Conservation (phyloP, 352 stramenopile genomes). For the Phytophthora citricola region DNA sequence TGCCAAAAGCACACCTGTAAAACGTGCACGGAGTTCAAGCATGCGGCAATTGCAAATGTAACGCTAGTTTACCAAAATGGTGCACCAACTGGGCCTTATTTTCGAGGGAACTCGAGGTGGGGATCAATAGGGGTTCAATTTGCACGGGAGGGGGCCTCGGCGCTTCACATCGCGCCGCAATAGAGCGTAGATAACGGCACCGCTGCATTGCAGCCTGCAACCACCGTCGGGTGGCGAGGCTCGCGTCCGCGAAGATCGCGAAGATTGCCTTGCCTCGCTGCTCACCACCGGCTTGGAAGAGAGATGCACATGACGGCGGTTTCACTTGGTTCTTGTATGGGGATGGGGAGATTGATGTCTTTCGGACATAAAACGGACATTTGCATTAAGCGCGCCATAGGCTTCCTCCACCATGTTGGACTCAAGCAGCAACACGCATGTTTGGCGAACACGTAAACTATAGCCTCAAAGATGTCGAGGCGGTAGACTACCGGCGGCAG, state of each 20-base stretch:
- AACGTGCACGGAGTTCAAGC: too few relatives aligned
- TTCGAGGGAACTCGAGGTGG: background rate
- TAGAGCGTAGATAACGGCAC: background rate
- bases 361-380: slow-evolving; percentile 10
- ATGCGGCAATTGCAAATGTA: too few relatives aligned
- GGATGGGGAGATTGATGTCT: slow-evolving; percentile 21
- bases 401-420: background rate
- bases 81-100: slow-evolving; percentile 11
- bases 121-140: slow-evolving; percentile 13
- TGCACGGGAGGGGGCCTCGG: background rate
- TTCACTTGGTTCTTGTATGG: slow-evolving; percentile 20
- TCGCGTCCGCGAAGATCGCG: background rate
- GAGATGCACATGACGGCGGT: slow-evolving; percentile 4
- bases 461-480: background rate
- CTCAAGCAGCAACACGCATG: background rate
- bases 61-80: too few relatives aligned
- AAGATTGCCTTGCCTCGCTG: background rate
- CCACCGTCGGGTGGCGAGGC: background rate
- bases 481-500: background rate
- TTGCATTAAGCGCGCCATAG: background rate
- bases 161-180: background rate
- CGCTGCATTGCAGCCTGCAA: background rate
- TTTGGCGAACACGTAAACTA: background rate
- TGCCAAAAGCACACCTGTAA: too few relatives aligned
- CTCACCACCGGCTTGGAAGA: slow-evolving; percentile 13